phyloP scores from a whole-genome alignment of 306 rosid species.

The Trifolium pratense region DNA sequence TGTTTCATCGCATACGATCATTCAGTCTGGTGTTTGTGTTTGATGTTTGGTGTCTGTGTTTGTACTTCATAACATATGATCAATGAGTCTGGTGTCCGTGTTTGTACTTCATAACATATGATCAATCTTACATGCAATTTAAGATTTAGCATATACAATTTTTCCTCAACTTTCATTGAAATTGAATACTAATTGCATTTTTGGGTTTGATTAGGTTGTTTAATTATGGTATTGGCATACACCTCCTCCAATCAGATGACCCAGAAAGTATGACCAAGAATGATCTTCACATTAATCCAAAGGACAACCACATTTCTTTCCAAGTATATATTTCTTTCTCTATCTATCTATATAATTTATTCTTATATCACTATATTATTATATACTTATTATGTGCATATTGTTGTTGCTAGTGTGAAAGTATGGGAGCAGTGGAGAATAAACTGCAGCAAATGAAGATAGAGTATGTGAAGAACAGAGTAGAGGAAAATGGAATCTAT shows the following conservation, averaged over 20 bases:
- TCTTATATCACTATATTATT: not conserved
- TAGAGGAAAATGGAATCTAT: conserved; percentile 65
- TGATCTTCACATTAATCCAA: conserved; percentile 60
- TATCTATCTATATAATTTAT: too few species aligned
- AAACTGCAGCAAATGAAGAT: conserved; percentile 66
- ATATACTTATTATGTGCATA: not conserved
- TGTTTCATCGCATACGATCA: too few species aligned
- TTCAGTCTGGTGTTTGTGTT: too few species aligned
- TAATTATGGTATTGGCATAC: conserved; percentile 82
- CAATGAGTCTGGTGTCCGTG: too few species aligned
- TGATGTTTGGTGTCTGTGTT: too few species aligned
- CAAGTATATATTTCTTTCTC: conserved; percentile 44
- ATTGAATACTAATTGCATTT: not conserved
- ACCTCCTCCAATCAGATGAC: conserved; percentile 71
- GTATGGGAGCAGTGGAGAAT: conserved; percentile 62
- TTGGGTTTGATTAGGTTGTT: conserved; percentile 57
- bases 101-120: too few species aligned
- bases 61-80: too few species aligned
- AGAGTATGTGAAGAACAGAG: conserved; percentile 60
- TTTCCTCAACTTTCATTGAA: not conserved
- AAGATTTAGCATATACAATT: not conserved
- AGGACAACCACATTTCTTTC: conserved; percentile 69
- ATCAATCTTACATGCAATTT: too few species aligned
- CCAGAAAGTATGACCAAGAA: conserved; percentile 55
- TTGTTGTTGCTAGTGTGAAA: conserved; percentile 59